Percentiles rank a stretch among this genome's conserved stretches.
Evolutionary conservation across 2,329 filamentous ascomycete genomes (phyloP).

Genomic region (Aspergillus awamori): DNA sequence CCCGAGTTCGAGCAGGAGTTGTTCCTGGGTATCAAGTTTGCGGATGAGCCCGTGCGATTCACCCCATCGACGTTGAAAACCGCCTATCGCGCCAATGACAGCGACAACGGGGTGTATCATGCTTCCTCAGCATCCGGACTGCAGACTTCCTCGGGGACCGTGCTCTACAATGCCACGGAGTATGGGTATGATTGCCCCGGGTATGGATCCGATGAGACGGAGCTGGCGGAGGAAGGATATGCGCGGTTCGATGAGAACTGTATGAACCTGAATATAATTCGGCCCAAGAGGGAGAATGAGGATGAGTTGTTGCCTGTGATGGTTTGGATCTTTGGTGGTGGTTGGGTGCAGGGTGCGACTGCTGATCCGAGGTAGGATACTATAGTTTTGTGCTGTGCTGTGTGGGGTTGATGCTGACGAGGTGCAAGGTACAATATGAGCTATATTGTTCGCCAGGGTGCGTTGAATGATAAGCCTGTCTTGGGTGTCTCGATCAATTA

Average conservation of each 20-base stretch:
- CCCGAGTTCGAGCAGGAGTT: constrained; percentile 32
- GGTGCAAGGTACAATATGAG: constrained; percentile 36
- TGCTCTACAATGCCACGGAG: constrained; percentile 33
- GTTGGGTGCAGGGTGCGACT: constrained; percentile 35
- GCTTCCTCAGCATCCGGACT: not conserved
- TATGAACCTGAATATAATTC: constrained; percentile 33
- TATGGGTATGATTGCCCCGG: constrained; percentile 37
- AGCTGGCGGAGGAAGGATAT: constrained; percentile 24
- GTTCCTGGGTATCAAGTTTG: constrained; percentile 36
- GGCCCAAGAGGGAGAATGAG: constrained; percentile 13
- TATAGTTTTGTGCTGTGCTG: not conserved
- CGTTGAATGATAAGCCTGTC: constrained; percentile 31
- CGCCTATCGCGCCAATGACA: constrained; percentile 26
- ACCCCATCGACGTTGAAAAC: constrained; percentile 29
- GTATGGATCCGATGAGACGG: constrained; percentile 34
- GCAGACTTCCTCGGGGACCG: not conserved
- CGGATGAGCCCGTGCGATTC: constrained; percentile 32
- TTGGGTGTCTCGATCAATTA: constrained; percentile 38
- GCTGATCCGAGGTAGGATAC: constrained; percentile 32
- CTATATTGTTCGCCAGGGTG: constrained; percentile 33
- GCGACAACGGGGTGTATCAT: constrained; percentile 19
- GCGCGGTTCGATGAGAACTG: constrained; percentile 31
- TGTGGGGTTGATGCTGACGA: not conserved
- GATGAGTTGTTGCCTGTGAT: constrained; percentile 30
- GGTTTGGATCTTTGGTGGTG: constrained; percentile 38